A percentile compares a stretch with the other conserved stretches of the same genome.
phyloP scores from a whole-genome alignment of 108 stramenopile genomes.

The Cylindrotheca closterium region DNA sequence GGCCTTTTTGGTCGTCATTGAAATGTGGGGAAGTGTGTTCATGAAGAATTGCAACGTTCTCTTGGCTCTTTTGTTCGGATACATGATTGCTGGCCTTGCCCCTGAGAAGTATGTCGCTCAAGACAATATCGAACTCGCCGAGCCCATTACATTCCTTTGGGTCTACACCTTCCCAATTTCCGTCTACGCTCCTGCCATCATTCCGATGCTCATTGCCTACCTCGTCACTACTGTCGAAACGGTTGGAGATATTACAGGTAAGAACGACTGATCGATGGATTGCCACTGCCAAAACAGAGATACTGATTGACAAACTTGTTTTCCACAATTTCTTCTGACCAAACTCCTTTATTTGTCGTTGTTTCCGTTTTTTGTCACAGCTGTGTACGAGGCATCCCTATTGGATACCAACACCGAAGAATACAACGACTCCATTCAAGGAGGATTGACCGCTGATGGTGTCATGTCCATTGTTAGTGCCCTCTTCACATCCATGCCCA shows the following conservation, averaged over 20 bases:
- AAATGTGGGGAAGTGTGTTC: slow-evolving; percentile 55
- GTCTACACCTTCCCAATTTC: slow-evolving; percentile 46
- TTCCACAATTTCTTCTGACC: neutral
- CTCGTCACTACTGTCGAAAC: slow-evolving; percentile 76
- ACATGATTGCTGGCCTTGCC: slow-evolving; percentile 36
- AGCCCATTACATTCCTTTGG: slow-evolving; percentile 48
- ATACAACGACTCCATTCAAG: slow-evolving; percentile 58
- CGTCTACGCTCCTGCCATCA: slow-evolving; percentile 45
- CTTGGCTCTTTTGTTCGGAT: slow-evolving; percentile 54
- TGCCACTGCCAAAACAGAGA: too few species aligned
- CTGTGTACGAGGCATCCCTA: slow-evolving; percentile 54
- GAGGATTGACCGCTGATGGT: slow-evolving; percentile 57
- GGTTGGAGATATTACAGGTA: slow-evolving; percentile 56
- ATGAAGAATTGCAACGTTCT: slow-evolving; percentile 70
- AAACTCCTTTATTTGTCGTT: neutral
- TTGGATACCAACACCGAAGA: slow-evolving; percentile 39
- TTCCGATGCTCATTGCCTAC: slow-evolving; percentile 57
- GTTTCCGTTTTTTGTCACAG: slow-evolving; percentile 25
- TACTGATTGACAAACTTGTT: neutral
- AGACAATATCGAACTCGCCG: slow-evolving; percentile 14
- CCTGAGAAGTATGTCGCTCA: slow-evolving; percentile 15
- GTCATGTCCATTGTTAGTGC: slow-evolving; percentile 44
- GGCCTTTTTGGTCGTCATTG: slow-evolving; percentile 47
- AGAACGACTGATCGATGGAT: neutral
- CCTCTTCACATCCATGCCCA: slow-evolving; percentile 51